Conservation (phyloP, 2,329 filamentous ascomycete genomes). For the Hirsutella thompsonii region DNA sequence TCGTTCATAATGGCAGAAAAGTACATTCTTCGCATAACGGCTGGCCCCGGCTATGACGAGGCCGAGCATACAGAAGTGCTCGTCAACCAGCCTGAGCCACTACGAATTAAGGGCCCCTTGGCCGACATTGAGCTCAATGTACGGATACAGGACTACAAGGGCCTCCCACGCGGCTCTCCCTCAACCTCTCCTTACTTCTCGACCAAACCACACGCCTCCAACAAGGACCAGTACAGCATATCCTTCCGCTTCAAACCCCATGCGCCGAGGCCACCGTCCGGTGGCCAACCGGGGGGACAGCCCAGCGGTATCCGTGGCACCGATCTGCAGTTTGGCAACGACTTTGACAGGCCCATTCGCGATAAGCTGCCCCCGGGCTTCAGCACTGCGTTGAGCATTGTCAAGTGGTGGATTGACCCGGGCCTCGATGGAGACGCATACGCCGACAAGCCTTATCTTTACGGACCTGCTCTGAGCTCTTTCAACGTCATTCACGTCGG, state of each 20-base stretch:
- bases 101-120: slow-evolving; percentile 49
- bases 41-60: slow-evolving; percentile 63
- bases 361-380: slow-evolving; percentile 80
- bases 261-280: slow-evolving; percentile 10
- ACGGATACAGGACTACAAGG: slow-evolving; percentile 53
- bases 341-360: slow-evolving; percentile 84
- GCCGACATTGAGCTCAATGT: slow-evolving; percentile 60
- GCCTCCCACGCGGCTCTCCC: slow-evolving; percentile 61
- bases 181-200: slow-evolving; percentile 66
- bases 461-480: slow-evolving; percentile 66
- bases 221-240: slow-evolving; percentile 74
- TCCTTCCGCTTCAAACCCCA: slow-evolving; percentile 68
- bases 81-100: slow-evolving; percentile 56
- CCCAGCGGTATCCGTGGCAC: slow-evolving; percentile 46
- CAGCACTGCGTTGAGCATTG: slow-evolving; percentile 68
- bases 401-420: slow-evolving; percentile 85
- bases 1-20: slow-evolving; percentile 45
- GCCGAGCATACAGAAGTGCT: slow-evolving; percentile 59
- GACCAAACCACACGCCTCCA: slow-evolving; percentile 49
- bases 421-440: slow-evolving; percentile 84
- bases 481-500: slow-evolving; percentile 70
- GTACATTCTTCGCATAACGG: slow-evolving; percentile 72
- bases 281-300: slow-evolving; percentile 3
- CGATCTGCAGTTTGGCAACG: slow-evolving; percentile 84
- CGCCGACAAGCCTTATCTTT: slow-evolving; percentile 74